Base-by-base conservation (phyloP, 2,329 filamentous ascomycete species). In the Colletotrichum sp. region DNA sequence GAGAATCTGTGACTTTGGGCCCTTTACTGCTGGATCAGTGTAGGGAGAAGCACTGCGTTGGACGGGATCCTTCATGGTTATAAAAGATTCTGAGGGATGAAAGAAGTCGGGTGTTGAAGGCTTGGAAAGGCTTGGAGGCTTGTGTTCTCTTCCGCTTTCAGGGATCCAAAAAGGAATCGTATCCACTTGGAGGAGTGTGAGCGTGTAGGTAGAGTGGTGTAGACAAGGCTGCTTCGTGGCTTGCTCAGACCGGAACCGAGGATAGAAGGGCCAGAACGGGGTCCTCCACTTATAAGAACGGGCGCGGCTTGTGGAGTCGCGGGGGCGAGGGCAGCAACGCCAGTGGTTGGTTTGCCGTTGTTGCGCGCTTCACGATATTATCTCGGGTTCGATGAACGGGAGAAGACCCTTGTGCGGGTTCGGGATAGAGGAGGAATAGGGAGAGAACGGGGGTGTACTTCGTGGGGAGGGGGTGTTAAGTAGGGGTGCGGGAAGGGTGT, bases 61-160 rank as follows among this genome's bases (percentile, higher is more conserved):
- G 80, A 86, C 78, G 85, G 86, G 85, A 80, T 85, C 83, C 81
- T 81, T 83, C 82, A 85, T 85, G 83, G 82, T 85, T 86, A 85
- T 85, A 70, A 75, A 67, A 71, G 74, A 69, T 72, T 75, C 74
- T 60, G 66, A 69, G 28, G 52, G 60, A n/a, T 43, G 22, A 66
- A 56, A 36, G 52, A 61, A 71, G 70, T 76, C 71, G 66, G 71
- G 71, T 70, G 71, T 66, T 66, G 28, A 76, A 70, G 74, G 74
- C 70, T 74, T 75, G 74, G 70, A 68, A 75, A 64, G 64, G 70
- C 64, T 75, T 73, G 70, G 56, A 65, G 70, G 73, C 74, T 73
- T 73, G 58, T 75, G 70, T 75, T 75, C 64, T 75, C 74, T 56
- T 75, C 74, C 74, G 74, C 70, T 73, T 75, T 75, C 74, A 73